These are phyloP conservation scores for Castanea crenata DNA, from an alignment of 306 rosid genomes.

Conservation along the genomic window DNA sequence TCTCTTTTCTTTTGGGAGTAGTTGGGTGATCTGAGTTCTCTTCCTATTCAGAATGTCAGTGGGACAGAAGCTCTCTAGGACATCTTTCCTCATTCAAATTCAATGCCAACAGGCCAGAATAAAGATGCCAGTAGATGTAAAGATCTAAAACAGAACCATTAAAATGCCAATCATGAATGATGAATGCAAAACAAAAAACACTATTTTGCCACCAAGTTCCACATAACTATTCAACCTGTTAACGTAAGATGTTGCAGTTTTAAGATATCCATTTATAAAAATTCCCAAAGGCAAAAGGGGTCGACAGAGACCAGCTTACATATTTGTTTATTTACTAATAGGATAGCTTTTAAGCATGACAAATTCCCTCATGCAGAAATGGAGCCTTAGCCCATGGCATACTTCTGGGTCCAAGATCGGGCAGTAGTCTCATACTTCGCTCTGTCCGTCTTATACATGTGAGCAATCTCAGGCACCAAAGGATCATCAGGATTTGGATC, in stretches of 20 bases:
- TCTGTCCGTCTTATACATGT: slow-evolving; percentile 54
- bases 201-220: background rate
- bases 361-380: slow-evolving; percentile 5
- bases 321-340: slow-evolving; percentile 42
- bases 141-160: background rate
- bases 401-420: slow-evolving; percentile 65
- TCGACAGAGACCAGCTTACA: slow-evolving; percentile 9
- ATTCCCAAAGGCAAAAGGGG: background rate
- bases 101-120: background rate
- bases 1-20: too few species aligned
- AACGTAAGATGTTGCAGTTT: background rate
- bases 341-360: slow-evolving; percentile 6
- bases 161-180: background rate
- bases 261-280: background rate
- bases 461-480: slow-evolving; percentile 65
- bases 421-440: slow-evolving; percentile 56
- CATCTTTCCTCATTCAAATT: background rate
- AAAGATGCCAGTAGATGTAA: background rate
- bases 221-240: background rate
- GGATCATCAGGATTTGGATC: slow-evolving; percentile 74
- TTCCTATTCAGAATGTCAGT: too few species aligned
- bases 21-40: too few species aligned
- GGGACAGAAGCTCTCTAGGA: too few species aligned
- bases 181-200: background rate
- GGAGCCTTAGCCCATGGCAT: slow-evolving; percentile 54